Conservation (phyloP, 768 basidiomycete genomes). For the Chiua virens region DNA sequence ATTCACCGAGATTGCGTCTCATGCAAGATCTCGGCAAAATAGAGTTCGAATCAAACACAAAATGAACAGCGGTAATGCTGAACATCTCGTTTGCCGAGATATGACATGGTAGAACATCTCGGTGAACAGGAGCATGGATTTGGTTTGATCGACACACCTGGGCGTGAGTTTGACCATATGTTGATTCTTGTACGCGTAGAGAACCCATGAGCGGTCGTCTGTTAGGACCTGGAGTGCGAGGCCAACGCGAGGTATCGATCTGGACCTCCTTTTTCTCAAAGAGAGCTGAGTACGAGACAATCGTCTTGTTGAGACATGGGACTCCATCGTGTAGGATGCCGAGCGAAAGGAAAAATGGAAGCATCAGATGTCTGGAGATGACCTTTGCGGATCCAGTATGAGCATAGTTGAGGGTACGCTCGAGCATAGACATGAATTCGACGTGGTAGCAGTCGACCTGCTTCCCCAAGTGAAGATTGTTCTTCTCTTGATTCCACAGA, state of each 20-base stretch:
- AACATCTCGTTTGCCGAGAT: neutral
- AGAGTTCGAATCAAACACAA: too few species aligned
- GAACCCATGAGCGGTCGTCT: neutral
- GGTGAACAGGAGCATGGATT: too few species aligned
- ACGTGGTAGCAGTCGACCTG: neutral
- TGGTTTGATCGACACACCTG: neutral
- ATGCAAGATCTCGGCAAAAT: too few species aligned
- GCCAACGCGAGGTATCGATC: neutral
- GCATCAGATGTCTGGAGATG: neutral
- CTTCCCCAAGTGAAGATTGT: neutral
- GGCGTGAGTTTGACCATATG: neutral
- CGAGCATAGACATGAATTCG: slow-evolving; percentile 10
- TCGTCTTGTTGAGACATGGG: neutral
- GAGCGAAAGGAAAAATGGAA: neutral
- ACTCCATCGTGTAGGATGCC: neutral
- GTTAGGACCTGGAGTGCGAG: fast-evolving
- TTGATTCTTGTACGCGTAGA: neutral
- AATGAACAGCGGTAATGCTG: too few species aligned
- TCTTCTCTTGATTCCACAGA: neutral
- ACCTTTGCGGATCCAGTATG: neutral
- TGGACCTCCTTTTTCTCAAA: neutral
- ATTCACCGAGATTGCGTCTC: too few species aligned
- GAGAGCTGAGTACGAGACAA: neutral
- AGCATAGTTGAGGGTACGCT: slow-evolving; percentile 1
- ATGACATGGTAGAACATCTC: too few species aligned